Evolutionary conservation across 2,329 filamentous ascomycete species (phyloP), one percentile per base, ranked within the genome.

Genomic region (Neofusicoccum laricinum): DNA sequence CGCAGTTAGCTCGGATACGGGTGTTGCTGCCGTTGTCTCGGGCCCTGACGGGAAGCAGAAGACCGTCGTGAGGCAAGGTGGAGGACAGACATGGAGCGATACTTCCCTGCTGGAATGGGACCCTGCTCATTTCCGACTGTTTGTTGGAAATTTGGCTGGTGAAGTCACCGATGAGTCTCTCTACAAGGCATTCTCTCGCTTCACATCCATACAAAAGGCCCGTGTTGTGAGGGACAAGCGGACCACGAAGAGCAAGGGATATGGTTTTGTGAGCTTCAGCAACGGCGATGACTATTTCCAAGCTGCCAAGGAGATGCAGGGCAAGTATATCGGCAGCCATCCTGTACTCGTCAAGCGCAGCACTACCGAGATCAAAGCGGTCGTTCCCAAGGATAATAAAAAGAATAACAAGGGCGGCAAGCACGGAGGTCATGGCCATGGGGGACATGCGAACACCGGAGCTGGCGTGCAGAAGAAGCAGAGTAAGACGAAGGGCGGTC

Each of bases 251-350:
- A 96, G 91, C 73, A 96, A 95, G 76, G 95, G 94, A 0, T 99
- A 92, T 75, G 95, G 95, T 2, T 99, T 99, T 73, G 93, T 99
- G 64, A 95, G 92, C 77, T 98, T 99, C 79, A 90, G 89, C 71
- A 91, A 97, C 74, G 91, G 93, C 34, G 95, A 99, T 76, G 93
- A 97, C 73, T 98, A 96, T 76, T 98, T 99, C 82, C 88, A 92
- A 72, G 94, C 95, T 1, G 94, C 93, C 71, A 93, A 95, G 80
- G 94, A 98, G 80, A 98, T 98, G 95, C 91, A 97, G 73, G 93
- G 93, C 71, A 98, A 99, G 80, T 99, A 99, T 79, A 98, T 99
- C 74, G 94, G 96, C 72, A 97, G 93, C 76, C 95, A 98, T 77
- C 95, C 95, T 0, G 91, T 97, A 32, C 82, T 91, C 30, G 86